Evolutionary conservation across 441 rosid genomes (phyloP), one percentile per base, ranked within the genome.

Genomic region (Euphorbia corollata): DNA sequence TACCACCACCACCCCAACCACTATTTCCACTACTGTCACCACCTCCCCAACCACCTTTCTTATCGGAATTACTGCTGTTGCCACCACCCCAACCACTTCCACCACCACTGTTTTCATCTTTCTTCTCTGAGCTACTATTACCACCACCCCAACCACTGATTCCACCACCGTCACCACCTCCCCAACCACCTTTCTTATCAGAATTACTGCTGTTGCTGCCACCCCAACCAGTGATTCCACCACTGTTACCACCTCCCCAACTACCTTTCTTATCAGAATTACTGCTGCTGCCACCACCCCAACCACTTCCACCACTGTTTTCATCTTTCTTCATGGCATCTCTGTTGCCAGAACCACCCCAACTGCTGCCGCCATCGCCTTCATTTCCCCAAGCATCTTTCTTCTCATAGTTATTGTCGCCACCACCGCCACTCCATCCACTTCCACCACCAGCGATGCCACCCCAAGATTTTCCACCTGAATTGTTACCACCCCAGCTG

Each of bases 401-500:
- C n/a, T 58, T 68, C 2, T 59, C 59, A 12, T 11, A 4, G 6
- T 59, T 30, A 48, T 47, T 56, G 22, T 41, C 11, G 6, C 59
- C 59, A 13, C 12, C 12, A 2, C 16, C 16, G 12, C 50, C 50
- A 10, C 50, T 38, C 9, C 41, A 5, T 5, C 8, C 51, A 47
- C 51, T 8, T 5, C 11, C 54, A 6, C 54, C 18, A 7, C 1
- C 8, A 10, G 9, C 43, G 5, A 7, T 7, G 13, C 47, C 47
- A 41, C 61, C 51, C 61, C 61, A 55, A 70, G 30, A 19, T 15
- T 36, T 45, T 13, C 34, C 63, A 55, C 34, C 7, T 6, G 63
- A 13, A 55, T 13, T 55, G 32, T 70, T 63, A 15, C 62, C 55
- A 8, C 68, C 47, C 64, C 71, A 59, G 27, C 34, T 23, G 6